These are phyloP conservation scores for Multifurca ochricompacta DNA, from an alignment of 768 basidiomycete species.

Conservation along the genomic window DNA sequence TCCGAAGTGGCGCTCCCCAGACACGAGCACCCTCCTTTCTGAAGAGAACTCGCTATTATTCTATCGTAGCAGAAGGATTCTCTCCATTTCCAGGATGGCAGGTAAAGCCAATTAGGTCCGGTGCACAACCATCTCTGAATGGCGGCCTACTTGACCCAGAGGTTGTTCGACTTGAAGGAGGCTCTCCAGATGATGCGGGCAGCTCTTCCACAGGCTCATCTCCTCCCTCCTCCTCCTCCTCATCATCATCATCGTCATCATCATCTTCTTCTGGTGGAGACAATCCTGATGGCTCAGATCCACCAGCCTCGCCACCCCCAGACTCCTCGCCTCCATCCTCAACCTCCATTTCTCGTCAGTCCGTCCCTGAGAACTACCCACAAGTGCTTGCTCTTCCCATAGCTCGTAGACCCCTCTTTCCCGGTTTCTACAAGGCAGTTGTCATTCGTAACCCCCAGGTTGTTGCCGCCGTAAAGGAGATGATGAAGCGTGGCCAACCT, in stretches of 20 bases:
- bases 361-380: constrained; percentile 86
- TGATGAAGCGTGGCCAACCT: constrained; percentile 94
- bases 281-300: constrained; percentile 31
- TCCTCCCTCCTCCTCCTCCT: constrained; percentile 33
- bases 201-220: constrained; percentile 29
- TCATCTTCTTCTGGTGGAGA: constrained; percentile 36
- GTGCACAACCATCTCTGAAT: not conserved
- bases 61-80: not conserved
- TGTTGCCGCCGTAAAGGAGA: constrained; percentile 89
- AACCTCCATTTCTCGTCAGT: constrained; percentile 71
- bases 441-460: constrained; percentile 87
- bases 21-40: not conserved
- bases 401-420: constrained; percentile 90
- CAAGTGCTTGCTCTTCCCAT: constrained; percentile 94
- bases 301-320: constrained; percentile 34
- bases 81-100: not conserved
- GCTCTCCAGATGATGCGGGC: constrained; percentile 5
- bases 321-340: constrained; percentile 31
- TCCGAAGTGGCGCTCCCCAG: not conserved
- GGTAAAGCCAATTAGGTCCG: not conserved
- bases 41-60: not conserved
- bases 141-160: not conserved
- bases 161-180: constrained; percentile 13
- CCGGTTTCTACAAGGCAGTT: constrained; percentile 97
- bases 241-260: no score